phyloP scores from a whole-genome alignment of 164 flowering plant species.

The Tetracentron sinense region DNA sequence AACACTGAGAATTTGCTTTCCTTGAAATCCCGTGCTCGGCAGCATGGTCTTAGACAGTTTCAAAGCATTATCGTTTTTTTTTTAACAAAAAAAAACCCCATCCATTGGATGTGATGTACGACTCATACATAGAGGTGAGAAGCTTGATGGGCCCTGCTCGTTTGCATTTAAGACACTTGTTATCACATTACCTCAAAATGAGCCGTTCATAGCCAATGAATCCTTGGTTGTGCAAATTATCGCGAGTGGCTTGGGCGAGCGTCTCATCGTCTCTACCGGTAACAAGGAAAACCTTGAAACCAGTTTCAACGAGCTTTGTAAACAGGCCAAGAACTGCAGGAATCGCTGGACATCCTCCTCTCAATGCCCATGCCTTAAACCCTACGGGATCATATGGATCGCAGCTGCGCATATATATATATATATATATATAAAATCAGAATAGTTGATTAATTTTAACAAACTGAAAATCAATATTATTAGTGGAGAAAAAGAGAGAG shows the following conservation, averaged over 20 bases:
- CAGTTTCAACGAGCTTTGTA: slow-evolving; percentile 23
- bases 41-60: too few relatives aligned
- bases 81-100: too few relatives aligned
- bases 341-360: slow-evolving; percentile 42
- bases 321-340: slow-evolving; percentile 33
- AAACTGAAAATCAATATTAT: neutral
- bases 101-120: too few relatives aligned
- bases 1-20: too few relatives aligned
- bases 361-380: slow-evolving; percentile 50
- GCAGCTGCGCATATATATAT: slow-evolving; percentile 23
- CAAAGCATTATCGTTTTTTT: too few relatives aligned
- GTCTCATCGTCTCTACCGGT: slow-evolving; percentile 65
- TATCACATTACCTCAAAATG: slow-evolving; percentile 52
- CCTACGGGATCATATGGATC: slow-evolving; percentile 58
- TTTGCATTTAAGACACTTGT: too few relatives aligned
- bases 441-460: neutral
- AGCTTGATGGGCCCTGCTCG: too few relatives aligned
- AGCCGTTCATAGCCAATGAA: slow-evolving; percentile 67
- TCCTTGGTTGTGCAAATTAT: slow-evolving; percentile 59
- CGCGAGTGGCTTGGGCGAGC: slow-evolving; percentile 40
- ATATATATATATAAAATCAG: neutral
- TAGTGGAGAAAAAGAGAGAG: neutral
- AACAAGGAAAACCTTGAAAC: slow-evolving; percentile 43
- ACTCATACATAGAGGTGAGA: too few relatives aligned
- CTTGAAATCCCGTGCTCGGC: too few relatives aligned